Base-by-base conservation (phyloP, 2,329 filamentous ascomycete genomes). In the Aureobasidium vineae region DNA sequence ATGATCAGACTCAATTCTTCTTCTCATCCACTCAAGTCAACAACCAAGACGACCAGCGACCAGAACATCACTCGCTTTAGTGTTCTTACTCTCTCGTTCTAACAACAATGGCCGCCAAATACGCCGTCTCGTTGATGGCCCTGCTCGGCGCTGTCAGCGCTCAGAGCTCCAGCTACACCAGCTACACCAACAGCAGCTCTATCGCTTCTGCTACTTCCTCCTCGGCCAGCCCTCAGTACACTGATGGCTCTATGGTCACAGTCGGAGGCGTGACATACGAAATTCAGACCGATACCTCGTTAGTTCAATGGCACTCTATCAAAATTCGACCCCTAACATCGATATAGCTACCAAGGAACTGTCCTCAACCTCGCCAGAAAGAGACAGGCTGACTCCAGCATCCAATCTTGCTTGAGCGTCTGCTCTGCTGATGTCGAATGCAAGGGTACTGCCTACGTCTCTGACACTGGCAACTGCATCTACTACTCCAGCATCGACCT, bases 1-100 rank as follows among this genome's bases (percentile, higher is more conserved):
- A 36, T 45, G 33, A 53, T 16, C 45, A 53, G 60, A 28, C 47
- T 19, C 26, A 50, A 50, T 63, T 45, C 21, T 15, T 64, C 61
- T 64, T 43, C 61, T 54, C 61, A 64, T 64, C 61, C n/a, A 45
- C 61, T 64, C 61, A 53, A 45, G 23, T 31, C 49, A 45, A 28
- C 36, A 53, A 53, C 23, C 38, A 45, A 28, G 43, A 49, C 61
- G 33, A 53, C 31, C 61, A 64, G 19, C 45, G 45, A 63, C 45
- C 45, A 63, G 45, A 40, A 50, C 43, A 41, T 64, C 61, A n/a
- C n/a, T 64, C 61, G 61, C 49, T 64, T 64, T 45, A 64, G 23
- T 45, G 47, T 38, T 50, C 40, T 26, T 40, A 40, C 53, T 26
- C 61, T 23, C 15, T 54, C 47, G 36, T 45, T 64, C 61, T 23